These are phyloP conservation scores for Casuarina cunninghamiana DNA, from an alignment of 306 rosid genomes.

Conservation along the genomic window DNA sequence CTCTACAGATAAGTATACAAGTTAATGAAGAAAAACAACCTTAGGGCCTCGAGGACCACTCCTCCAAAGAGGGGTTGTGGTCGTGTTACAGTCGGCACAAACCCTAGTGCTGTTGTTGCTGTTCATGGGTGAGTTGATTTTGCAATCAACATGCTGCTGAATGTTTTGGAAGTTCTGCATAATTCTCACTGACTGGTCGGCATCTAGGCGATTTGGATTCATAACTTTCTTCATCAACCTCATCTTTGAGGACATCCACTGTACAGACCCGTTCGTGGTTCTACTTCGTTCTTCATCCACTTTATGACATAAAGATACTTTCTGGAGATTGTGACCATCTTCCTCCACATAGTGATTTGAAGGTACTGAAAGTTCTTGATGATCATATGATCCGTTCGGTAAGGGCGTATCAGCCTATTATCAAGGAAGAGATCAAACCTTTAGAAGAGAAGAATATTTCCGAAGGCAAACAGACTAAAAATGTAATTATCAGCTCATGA, in stretches of 20 bases:
- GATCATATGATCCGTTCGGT: slow-evolving; percentile 35
- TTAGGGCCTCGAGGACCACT: slow-evolving; percentile 96
- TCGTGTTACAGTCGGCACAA: slow-evolving; percentile 82
- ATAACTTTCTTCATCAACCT: slow-evolving; percentile 69
- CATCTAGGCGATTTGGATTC: slow-evolving; percentile 13
- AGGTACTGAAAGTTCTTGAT: slow-evolving; percentile 12
- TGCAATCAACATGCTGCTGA: slow-evolving; percentile 23
- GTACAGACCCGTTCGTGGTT: slow-evolving; percentile 36
- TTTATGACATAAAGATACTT: not conserved
- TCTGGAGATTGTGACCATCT: slow-evolving; percentile 15
- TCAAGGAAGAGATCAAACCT: not conserved
- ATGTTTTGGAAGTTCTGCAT: slow-evolving; percentile 24
- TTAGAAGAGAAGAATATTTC: not conserved
- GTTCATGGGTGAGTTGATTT: slow-evolving; percentile 30
- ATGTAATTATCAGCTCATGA: not conserved
- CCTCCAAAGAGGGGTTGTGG: slow-evolving; percentile 88
- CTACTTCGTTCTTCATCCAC: slow-evolving; percentile 21
- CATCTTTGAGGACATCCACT: slow-evolving; percentile 80
- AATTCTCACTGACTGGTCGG: slow-evolving; percentile 18
- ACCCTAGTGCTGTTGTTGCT: slow-evolving; percentile 54
- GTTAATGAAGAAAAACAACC: slow-evolving; percentile 38
- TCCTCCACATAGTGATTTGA: slow-evolving; percentile 30
- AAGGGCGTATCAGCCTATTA: slow-evolving; percentile 29
- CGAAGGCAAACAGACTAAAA: not conserved
- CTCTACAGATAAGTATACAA: too few relatives aligned